Evolutionary conservation across 2,329 filamentous ascomycete genomes (phyloP), one percentile per base, ranked within the genome.

Genomic region (Aaosphaeria arxii): DNA sequence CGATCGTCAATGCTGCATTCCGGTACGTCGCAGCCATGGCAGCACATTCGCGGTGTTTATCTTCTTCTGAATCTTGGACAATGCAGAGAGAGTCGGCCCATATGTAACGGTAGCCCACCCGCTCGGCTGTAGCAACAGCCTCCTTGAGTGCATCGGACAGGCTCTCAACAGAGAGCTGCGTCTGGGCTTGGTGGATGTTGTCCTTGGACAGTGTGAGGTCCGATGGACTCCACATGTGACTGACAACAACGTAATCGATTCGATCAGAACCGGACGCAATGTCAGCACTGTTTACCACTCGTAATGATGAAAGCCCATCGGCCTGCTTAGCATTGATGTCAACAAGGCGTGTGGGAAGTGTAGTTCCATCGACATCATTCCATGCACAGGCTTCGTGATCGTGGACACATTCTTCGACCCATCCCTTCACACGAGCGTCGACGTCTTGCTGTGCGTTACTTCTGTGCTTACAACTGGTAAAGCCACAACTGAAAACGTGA

Each of bases 11-110:
- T 30, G 57, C 55, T 5, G 67, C 65, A 43, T 70, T 69, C 47
- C 67, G 66, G 57, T 62, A 70, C 1, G 60, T 55, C 1, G 59
- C 56, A 41, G 63, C 64, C 62, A 66, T 69, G 17, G 48, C 49
- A 9, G 44, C 50, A 51, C 63, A 69, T 50, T 70, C 65, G 30
- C 46, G 50, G 47, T 51, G 52, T 50, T 63, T 66, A 46, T 69
- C 64, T 36, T 54, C 51, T 11, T 61, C 51, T 1, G 59, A 64
- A 33, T 70, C 65, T 43, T 70, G 67, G 2, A 64, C n/a, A 4
- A 69, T 48, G 42, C 67, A 70, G 6, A 70, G 63, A 1, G 58
- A 60, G 46, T 70, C 67, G 24, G 61, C 41, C 66, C 66, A 70
- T 33, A 66, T 49, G 47, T 69, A 70, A 7, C 62, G 57, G 47